phyloP scores from a whole-genome alignment of 2,329 filamentous ascomycete genomes.

The Phialocephala subalpina region DNA sequence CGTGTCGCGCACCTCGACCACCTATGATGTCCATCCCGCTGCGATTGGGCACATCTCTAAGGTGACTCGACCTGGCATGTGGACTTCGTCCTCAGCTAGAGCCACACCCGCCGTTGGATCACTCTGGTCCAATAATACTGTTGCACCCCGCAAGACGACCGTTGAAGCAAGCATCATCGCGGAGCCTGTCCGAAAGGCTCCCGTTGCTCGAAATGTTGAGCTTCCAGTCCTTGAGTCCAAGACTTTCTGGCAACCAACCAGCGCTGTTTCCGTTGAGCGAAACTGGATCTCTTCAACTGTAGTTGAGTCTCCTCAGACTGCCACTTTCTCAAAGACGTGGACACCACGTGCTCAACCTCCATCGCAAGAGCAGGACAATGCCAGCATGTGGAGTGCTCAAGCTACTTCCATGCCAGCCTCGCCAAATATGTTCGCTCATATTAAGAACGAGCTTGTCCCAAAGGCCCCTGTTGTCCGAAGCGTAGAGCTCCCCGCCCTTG shows the following conservation, averaged over 20 bases:
- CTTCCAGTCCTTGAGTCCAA: slow-evolving; percentile 22
- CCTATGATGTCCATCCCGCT: slow-evolving; percentile 33
- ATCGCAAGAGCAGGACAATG: not conserved
- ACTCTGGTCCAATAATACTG: slow-evolving; percentile 25
- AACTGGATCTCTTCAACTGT: slow-evolving; percentile 15
- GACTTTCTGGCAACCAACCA: slow-evolving; percentile 18
- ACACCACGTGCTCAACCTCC: not conserved
- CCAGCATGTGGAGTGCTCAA: not conserved
- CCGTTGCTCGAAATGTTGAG: slow-evolving; percentile 10
- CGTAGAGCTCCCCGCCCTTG: slow-evolving; percentile 15
- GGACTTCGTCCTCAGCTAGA: not conserved
- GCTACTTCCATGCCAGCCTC: not conserved
- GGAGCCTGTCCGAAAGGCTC: slow-evolving; percentile 18
- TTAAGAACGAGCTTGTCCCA: not conserved
- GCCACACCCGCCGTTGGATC: not conserved
- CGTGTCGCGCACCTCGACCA: slow-evolving; percentile 20
- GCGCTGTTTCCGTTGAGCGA: slow-evolving; percentile 7
- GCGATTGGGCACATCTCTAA: slow-evolving; percentile 29
- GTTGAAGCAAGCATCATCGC: not conserved
- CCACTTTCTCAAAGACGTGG: no score
- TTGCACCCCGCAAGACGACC: not conserved
- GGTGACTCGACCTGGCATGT: slow-evolving; percentile 15
- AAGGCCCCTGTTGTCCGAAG: not conserved
- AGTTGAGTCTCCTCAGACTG: slow-evolving; percentile 4
- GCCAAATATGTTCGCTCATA: slow-evolving; percentile 5